Evolutionary conservation across 169 alveolate species (phyloP).

Genomic region (Plasmodium sp.): DNA sequence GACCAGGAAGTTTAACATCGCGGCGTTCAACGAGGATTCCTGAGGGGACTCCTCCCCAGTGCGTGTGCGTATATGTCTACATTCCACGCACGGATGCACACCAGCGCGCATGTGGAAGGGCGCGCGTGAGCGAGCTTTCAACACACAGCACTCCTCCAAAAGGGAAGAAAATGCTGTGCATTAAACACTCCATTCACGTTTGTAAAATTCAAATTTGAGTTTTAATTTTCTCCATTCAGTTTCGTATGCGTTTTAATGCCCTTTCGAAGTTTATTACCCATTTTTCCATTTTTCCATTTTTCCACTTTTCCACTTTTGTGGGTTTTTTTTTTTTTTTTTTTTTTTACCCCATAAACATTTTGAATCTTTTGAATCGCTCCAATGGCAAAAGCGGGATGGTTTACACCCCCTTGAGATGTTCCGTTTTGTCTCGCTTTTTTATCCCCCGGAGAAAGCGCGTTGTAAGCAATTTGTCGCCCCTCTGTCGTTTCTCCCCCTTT

Average conservation of each 20-base stretch:
- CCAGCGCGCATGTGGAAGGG: background rate
- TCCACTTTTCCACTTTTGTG: background rate
- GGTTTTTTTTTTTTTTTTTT: background rate
- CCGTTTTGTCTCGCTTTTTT: background rate
- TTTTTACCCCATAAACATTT: background rate
- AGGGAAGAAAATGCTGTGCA: background rate
- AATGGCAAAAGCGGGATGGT: background rate
- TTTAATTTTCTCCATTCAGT: background rate
- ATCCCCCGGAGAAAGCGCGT: background rate
- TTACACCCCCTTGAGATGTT: background rate
- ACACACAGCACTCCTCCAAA: background rate
- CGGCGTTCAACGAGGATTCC: slow-evolving; percentile 44
- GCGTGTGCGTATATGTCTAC: background rate
- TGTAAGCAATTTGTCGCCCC: background rate
- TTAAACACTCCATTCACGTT: background rate
- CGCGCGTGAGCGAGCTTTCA: background rate
- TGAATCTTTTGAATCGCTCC: background rate
- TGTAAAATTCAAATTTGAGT: background rate
- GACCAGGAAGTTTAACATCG: slow-evolving; percentile 48
- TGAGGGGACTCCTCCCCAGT: background rate
- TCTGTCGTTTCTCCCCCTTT: background rate
- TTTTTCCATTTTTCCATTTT: background rate
- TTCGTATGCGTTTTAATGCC: background rate
- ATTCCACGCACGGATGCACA: background rate
- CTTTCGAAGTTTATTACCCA: background rate